Base-by-base conservation (phyloP, 2,329 filamentous ascomycete species). In the Fusarium heterosporum region DNA sequence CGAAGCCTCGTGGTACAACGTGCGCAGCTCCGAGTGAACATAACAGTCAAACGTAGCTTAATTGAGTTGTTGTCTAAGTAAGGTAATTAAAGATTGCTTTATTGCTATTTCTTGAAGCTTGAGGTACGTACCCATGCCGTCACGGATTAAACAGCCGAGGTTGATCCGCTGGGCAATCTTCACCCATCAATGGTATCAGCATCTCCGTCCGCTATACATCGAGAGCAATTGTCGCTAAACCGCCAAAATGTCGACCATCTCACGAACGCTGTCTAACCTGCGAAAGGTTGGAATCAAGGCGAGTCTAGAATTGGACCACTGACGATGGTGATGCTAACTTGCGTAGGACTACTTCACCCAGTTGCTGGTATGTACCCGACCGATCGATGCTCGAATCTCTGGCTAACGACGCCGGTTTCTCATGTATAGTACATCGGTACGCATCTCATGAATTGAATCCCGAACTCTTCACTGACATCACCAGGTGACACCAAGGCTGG, bases 401-500 rank as follows among this genome's bases (percentile, higher is more conserved):
- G 64, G 65, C 69, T 70, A 64, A 65, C 56, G 60, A 68, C 64
- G 43, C 54, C 62, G 56, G 61, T 43, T 66, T 58, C 34, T 42
- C 17, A 64, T 63, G 36, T 64, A 79, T 72, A 88, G 85, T 86
- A 87, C 73, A 87, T 88, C 68, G 85, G 85, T 86, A 83, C 59
- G 77, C 42, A 40, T 12, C 4, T 19, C 13, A n/a, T 9, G 16
- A 13, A 36, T 3, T 7, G 2, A 2, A 8, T 19, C 1, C 62
- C 73, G 14, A 22, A 17, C 13, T 14, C 1, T 17, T 29, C n/a
- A 17, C 46, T 66, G 40, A 65, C 59, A 39, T n/a, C 19, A 22
- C 2, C 77, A 96, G 94, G 95, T 84, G 96, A 99, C 82, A 99
- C 96, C 81, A 99, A 99, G 84, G 89, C 91, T 76, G 96, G 96